Evolutionary conservation across 2,329 filamentous ascomycete genomes (phyloP), one percentile per base, ranked within the genome.

Genomic region (Tolypocladium endophyticum): DNA sequence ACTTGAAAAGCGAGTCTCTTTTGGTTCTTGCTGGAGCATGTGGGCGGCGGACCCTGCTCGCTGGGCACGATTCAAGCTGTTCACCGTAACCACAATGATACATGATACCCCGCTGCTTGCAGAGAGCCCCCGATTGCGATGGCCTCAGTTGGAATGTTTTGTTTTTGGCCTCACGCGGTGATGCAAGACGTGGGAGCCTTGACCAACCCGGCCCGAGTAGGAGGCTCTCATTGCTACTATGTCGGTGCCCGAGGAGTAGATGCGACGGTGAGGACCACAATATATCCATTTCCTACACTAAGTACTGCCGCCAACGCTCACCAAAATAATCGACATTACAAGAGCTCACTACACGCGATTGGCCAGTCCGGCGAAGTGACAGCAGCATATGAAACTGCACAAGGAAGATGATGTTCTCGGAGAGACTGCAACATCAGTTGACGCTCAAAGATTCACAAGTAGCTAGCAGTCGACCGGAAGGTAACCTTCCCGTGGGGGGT

Each of bases 71-170:
- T 61, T 59, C 25, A 60, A 52, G 56, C 56, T 58, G 43, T 52
- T 56, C 41, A 57, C 53, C 43, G 55, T 56, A 62, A 58, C 58
- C 23, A 35, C 45, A 56, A 55, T 55, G 60, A 55, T 58, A 53
- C 58, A 64, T 60, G 60, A 64, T 64, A 63, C 59, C 62, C 62
- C 54, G 41, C 35, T 47, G 55, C 50, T 33, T 54, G 50, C 50
- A 2, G 23, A 12, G 2, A 11, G 30, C 20, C 18, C 16, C 18
- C 35, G 50, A 18, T 11, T 53, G 50, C 9, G 28, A 35, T 4
- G 28, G 14, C 4, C 14, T n/a, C 14, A 7, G 12, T 28, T 3
- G 28, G 45, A 11, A 12, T 18, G 25, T 20, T 25, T 33, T n/a
- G 47, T n/a, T n/a, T n/a, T n/a, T n/a, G n/a, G 18, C 28, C 12